Base-by-base conservation (phyloP, 345 rosid species). In the Linum tenue region DNA sequence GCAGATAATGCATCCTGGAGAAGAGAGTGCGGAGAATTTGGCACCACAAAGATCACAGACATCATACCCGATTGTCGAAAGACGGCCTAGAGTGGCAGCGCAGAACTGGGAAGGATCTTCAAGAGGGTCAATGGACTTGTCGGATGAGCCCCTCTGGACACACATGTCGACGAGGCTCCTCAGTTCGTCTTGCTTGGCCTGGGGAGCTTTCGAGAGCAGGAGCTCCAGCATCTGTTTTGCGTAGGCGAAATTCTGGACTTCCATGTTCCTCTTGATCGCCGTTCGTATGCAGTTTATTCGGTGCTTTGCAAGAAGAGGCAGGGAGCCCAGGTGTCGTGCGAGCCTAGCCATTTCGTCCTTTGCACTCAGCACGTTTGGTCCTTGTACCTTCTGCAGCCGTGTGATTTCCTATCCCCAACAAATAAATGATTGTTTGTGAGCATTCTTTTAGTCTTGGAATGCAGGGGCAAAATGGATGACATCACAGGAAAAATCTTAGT, bases 101-200 rank as follows among this genome's bases (percentile, higher is more conserved):
- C 99, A 94, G 78, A 94, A 84, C 76, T 90, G 97, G 62, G 99
- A 90, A 41, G 92, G 96, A 75, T 90, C 97, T 78, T 92, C 99
- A 37, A 86, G 64, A 3, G 96, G 99, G 78, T 94, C 97, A 9
- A 90, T 94, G 62, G 99, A 90, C 77, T 88, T 94, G 82, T 94
- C 90, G 60, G 92, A 76, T 42, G 74, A 71, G 63, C 99, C 97
- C 79, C 99, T 79, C 70, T 85, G 92, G 41, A 84, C 88, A 62
- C 98, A 92, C 73, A 94, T 90, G 77, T 90, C 96, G 48, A 88
- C 81, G 60, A 94, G 82, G 77, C 88, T 89, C 76, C 90, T 79
- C 58, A 94, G 48, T 75, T 94, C 97, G 5, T 94, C 99, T 76
- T 88, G 99, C 79, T 90, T 94, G 60, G 85, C 79, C 3, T 88